These are phyloP conservation scores for Aphanomyces astaci DNA, from an alignment of 352 stramenopile genomes.

Conservation along the genomic window DNA sequence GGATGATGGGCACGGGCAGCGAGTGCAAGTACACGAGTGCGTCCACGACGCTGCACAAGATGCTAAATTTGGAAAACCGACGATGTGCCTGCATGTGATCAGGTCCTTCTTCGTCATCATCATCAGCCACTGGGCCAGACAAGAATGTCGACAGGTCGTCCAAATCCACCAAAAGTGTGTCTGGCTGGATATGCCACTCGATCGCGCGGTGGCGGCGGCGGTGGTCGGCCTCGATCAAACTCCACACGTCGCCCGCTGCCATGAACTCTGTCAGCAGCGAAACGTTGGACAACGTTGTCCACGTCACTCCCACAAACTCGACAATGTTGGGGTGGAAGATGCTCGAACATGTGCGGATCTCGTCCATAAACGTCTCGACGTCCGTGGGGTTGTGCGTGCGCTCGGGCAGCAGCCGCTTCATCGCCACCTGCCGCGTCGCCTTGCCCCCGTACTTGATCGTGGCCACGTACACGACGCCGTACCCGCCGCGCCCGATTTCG, in stretches of 20 bases:
- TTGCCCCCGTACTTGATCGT: conserved; percentile 26
- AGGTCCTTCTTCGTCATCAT: background rate
- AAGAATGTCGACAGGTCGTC: background rate
- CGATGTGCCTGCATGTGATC: background rate
- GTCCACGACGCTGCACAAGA: conserved; percentile 27
- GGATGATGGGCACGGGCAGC: conserved; percentile 25
- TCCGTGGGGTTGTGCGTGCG: conserved; percentile 27
- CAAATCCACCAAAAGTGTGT: background rate
- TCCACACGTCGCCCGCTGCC: conserved; percentile 11
- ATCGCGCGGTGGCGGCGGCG: background rate
- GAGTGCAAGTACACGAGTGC: conserved; percentile 32
- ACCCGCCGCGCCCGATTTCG: conserved; percentile 35
- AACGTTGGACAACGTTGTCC: conserved; percentile 34
- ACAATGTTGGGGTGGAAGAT: conserved; percentile 65
- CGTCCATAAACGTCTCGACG: conserved; percentile 30
- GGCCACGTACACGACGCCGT: conserved; percentile 36
- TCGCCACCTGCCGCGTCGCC: conserved; percentile 23
- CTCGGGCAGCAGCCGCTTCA: conserved; percentile 37
- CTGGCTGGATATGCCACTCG: background rate
- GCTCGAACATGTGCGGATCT: conserved; percentile 60
- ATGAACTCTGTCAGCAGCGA: conserved; percentile 28
- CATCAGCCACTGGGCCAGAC: background rate
- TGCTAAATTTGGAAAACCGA: conserved; percentile 28
- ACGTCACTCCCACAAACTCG: conserved; percentile 67
- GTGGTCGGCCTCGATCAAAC: background rate